Percentiles rank a stretch among this genome's conserved stretches.
These are phyloP conservation scores for Coemansia sp. DNA, from an alignment of 192 early-diverging fungal genomes.

Conservation along the genomic window DNA sequence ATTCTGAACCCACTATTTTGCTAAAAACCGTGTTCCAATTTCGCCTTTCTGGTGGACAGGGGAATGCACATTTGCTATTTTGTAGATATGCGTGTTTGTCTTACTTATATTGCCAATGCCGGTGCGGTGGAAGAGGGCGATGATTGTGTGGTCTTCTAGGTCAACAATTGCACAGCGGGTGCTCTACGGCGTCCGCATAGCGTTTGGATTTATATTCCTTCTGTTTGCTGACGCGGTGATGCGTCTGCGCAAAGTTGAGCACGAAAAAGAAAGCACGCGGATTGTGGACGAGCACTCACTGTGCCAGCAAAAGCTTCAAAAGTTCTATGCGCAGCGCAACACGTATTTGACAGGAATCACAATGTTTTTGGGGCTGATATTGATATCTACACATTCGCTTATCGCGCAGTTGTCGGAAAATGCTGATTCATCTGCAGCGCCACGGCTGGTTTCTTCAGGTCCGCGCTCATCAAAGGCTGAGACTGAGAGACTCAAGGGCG, in stretches of 20 bases:
- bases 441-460: conserved; percentile 21
- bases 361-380: conserved; percentile 56
- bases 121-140: conserved; percentile 43
- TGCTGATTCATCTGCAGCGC: conserved; percentile 14
- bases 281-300: conserved; percentile 49
- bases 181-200: conserved; percentile 46
- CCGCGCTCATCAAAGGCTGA: conserved; percentile 30
- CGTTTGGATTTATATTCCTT: conserved; percentile 49
- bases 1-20: background rate
- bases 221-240: conserved; percentile 52
- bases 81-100: conserved; percentile 41
- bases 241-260: conserved; percentile 43
- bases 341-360: conserved; percentile 59
- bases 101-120: conserved; percentile 52
- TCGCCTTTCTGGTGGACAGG: background rate
- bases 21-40: background rate
- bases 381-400: conserved; percentile 50
- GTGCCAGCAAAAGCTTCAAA: conserved; percentile 53
- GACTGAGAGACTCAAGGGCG: conserved; percentile 31
- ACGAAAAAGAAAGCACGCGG: conserved; percentile 20
- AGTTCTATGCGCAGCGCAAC: conserved; percentile 60
- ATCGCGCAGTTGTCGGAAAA: conserved; percentile 40
- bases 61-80: background rate
- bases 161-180: conserved; percentile 32
- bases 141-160: conserved; percentile 43